Conservation (phyloP, 371 early-diverging fungal species). For the Actinomortierella wolfii region DNA sequence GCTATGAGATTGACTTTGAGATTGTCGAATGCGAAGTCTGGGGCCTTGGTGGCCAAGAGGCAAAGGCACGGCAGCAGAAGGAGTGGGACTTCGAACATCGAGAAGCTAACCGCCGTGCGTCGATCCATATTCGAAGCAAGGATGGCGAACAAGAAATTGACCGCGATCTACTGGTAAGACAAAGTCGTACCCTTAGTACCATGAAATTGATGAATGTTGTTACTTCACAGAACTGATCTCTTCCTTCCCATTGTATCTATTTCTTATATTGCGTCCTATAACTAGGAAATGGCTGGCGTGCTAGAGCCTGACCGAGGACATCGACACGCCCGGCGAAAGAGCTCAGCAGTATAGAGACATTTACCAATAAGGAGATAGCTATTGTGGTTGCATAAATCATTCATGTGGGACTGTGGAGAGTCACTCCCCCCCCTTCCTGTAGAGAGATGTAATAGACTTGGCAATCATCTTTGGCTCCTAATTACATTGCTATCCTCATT, state of each 20-base stretch:
- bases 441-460: no score
- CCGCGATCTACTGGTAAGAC: slow-evolving; percentile 30
- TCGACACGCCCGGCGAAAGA: slow-evolving; percentile 22
- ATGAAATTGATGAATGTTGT: no score
- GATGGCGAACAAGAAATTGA: slow-evolving; percentile 48
- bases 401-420: no score
- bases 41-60: slow-evolving; percentile 59
- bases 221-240: no score
- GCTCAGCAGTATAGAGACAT: slow-evolving; percentile 1
- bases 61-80: slow-evolving; percentile 48
- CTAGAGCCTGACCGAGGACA: slow-evolving; percentile 38
- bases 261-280: not conserved
- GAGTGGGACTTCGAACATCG: slow-evolving; percentile 66
- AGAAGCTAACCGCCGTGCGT: slow-evolving; percentile 52
- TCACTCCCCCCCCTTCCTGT: no score
- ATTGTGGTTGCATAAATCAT: no score
- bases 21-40: slow-evolving; percentile 63
- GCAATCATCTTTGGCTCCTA: no score
- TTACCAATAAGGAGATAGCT: no score
- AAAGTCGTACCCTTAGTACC: no score
- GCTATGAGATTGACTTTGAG: slow-evolving; percentile 50
- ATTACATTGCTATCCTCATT: no score
- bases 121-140: slow-evolving; percentile 51
- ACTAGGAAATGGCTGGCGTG: slow-evolving; percentile 37
- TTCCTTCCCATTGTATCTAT: no score